These are phyloP conservation scores for Chimonanthus salicifolius DNA, from an alignment of 164 flowering plant species.

Conservation along the genomic window DNA sequence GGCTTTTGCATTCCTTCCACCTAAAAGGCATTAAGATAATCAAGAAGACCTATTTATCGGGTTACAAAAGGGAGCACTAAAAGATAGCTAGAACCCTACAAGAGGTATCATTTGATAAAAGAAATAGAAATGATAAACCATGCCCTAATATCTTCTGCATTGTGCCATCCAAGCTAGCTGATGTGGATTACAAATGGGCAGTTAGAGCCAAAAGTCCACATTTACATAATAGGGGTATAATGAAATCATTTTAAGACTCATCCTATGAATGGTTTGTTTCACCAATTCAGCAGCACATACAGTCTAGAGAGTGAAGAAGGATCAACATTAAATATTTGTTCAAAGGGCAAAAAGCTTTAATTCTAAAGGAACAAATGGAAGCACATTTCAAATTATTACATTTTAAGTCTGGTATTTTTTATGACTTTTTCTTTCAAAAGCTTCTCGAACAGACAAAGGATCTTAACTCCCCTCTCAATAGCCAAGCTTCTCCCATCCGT, in stretches of 20 bases:
- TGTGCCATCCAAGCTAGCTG: neutral
- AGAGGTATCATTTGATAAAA: neutral
- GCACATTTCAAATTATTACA: neutral
- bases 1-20: conserved; percentile 71
- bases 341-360: neutral
- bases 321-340: neutral
- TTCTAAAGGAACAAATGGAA: neutral
- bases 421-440: neutral
- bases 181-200: neutral
- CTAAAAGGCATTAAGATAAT: conserved; percentile 25
- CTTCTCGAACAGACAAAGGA: neutral
- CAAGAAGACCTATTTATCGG: neutral
- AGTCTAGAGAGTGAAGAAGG: neutral
- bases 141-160: neutral
- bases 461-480: too few relatives aligned
- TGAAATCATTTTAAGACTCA: neutral
- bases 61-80: neutral
- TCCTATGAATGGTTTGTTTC: neutral
- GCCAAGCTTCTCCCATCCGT: too few relatives aligned
- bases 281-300: neutral
- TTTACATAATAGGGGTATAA: neutral
- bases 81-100: neutral
- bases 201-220: neutral
- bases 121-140: too few relatives aligned
- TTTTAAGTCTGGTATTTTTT: neutral